phyloP scores from a whole-genome alignment of 805 yeast species.

The Wickerhamiella galacta region DNA sequence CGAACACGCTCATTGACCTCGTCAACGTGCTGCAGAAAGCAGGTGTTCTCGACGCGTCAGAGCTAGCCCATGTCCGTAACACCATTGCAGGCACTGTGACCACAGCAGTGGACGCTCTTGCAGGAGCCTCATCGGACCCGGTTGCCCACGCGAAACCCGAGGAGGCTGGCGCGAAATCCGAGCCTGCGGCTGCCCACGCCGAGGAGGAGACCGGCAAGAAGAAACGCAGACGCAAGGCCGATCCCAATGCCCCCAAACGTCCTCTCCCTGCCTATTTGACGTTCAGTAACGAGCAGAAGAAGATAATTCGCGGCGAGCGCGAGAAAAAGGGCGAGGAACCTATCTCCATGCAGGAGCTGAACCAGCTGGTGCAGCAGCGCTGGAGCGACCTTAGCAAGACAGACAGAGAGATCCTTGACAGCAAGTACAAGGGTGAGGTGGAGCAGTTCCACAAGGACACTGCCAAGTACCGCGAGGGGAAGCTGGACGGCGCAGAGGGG shows the following conservation, averaged over 20 bases:
- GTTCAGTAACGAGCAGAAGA: constrained; percentile 59
- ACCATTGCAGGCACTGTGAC: constrained; percentile 22
- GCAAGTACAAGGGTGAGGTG: neutral
- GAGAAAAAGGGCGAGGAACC: constrained; percentile 40
- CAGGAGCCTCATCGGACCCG: neutral
- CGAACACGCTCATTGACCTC: constrained; percentile 62
- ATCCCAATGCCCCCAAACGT: constrained; percentile 91
- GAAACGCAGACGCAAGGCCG: constrained; percentile 42
- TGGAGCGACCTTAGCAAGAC: constrained; percentile 40
- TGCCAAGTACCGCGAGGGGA: no score
- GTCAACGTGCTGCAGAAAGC: constrained; percentile 37
- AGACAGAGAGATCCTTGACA: neutral
- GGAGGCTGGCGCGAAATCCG: constrained; percentile 4
- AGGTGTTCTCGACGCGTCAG: constrained; percentile 30
- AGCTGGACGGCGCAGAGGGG: neutral
- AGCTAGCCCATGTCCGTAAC: constrained; percentile 24
- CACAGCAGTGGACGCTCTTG: neutral
- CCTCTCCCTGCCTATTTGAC: constrained; percentile 79
- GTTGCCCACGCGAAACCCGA: constrained; percentile 9
- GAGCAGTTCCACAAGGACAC: neutral
- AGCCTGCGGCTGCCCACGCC: constrained; percentile 7
- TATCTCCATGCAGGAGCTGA: constrained; percentile 58
- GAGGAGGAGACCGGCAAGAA: constrained; percentile 19
- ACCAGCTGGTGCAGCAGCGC: constrained; percentile 57
- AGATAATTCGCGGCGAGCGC: constrained; percentile 53